Percentiles rank a stretch among this genome's conserved stretches.
Evolutionary conservation across 2,329 filamentous ascomycete genomes (phyloP).

Genomic region (Fusarium sp.): DNA sequence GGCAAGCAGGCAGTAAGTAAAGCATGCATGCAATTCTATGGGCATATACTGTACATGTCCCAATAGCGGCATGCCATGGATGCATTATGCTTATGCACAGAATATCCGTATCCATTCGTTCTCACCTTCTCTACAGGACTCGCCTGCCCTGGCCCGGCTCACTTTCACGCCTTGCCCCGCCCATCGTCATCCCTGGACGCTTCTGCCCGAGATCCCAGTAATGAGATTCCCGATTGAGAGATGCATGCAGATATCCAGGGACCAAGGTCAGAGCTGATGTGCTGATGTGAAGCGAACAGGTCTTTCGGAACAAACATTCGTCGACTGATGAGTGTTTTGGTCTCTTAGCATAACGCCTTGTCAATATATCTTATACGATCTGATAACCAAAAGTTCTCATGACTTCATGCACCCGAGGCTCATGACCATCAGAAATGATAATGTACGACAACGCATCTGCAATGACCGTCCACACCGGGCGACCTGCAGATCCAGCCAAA

Average conservation of each 20-base stretch:
- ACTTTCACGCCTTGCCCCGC: slow-evolving; percentile 10
- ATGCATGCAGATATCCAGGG: slow-evolving; percentile 35
- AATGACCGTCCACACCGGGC: slow-evolving; percentile 26
- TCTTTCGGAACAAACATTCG: not conserved
- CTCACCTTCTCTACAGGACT: not conserved
- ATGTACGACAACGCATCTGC: slow-evolving; percentile 28
- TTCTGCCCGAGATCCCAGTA: slow-evolving; percentile 2
- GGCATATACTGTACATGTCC: not conserved
- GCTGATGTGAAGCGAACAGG: slow-evolving; percentile 1
- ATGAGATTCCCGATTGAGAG: slow-evolving; percentile 31
- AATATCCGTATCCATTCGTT: not conserved
- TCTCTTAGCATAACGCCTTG: not conserved
- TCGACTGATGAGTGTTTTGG: not conserved
- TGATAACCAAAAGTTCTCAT: not conserved
- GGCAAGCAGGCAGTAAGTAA: not conserved
- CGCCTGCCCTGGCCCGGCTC: not conserved
- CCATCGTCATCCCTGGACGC: slow-evolving; percentile 12
- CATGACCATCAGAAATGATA: slow-evolving; percentile 17
- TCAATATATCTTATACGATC: not conserved
- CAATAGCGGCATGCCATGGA: slow-evolving; percentile 4
- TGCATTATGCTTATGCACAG: slow-evolving; percentile 17
- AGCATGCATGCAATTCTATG: slow-evolving; percentile 2
- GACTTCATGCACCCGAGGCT: not conserved
- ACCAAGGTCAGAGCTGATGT: slow-evolving; percentile 5
- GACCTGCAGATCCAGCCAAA: slow-evolving; percentile 34